Base-by-base conservation (phyloP, 1,284 basidiomycete genomes). In the Papiliotrema nemorosa region DNA sequence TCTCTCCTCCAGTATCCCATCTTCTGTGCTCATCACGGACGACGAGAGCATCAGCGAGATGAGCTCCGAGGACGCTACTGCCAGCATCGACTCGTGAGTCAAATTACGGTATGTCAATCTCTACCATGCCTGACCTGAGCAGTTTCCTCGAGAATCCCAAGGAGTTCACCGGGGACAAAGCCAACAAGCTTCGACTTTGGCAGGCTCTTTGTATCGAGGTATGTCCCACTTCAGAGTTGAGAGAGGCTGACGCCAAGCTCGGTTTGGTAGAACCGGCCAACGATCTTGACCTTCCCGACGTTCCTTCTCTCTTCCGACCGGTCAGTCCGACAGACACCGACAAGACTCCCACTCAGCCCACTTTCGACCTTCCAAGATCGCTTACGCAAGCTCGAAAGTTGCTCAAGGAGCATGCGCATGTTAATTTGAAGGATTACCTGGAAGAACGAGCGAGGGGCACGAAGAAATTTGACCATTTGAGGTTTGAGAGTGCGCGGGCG, bases 141-240 rank as follows among this genome's bases (percentile, higher is more conserved):
- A 67, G 67, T 51, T 41, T 67, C 3, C 44, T 44, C 21, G 54
- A 63, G 24, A 50, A 62, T 1, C 27, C 34, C 14, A 47, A n/a
- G n/a, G n/a, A 41, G 9, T 68, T 64, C 43, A 65, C 59, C 50
- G 48, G 52, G 13, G 55, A 57, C 31, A 55, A 59, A 42, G 59
- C 53, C 7, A 70, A 71, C 52, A 70, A 70, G 50, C 57, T 73
- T 9, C 57, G 62, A 13, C 52, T 73, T 9, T 74, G 69, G 69
- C 72, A 72, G 49, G 59, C 72, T 1, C 54, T 74, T 22, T 72
- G 69, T 41, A 56, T 70, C 39, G 70, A 74, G 55, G 69, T 71
- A 39, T 53, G 69, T 46, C 24, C 33, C n/a, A n/a, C n/a, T n/a
- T n/a, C n/a, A n/a, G n/a, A n/a, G n/a, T n/a, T n/a, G n/a, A n/a